These are phyloP conservation scores for Diaporthe australafricana DNA, from an alignment of 2,329 filamentous ascomycete genomes.

Conservation along the genomic window DNA sequence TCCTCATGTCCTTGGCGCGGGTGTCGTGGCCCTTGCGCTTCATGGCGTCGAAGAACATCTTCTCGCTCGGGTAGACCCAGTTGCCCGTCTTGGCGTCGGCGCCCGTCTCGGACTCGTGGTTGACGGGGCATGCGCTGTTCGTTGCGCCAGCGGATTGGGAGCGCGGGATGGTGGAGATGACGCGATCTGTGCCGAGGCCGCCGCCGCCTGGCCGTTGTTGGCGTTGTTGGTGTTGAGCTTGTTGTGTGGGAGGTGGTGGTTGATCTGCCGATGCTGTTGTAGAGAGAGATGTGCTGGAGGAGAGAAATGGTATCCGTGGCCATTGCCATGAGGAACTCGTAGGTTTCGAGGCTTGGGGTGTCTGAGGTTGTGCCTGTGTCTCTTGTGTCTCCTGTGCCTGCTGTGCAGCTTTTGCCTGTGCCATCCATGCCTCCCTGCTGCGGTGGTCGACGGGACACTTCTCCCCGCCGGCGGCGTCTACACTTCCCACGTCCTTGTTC, in stretches of 20 bases:
- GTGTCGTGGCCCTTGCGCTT: conserved; percentile 86
- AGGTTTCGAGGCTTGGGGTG: conserved; percentile 44
- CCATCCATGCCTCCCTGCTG: conserved; percentile 87
- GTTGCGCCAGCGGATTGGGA: conserved; percentile 53
- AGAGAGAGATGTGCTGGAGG: conserved; percentile 44
- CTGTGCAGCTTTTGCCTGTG: conserved; percentile 69
- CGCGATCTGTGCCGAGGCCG: conserved; percentile 73
- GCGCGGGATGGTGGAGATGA: conserved; percentile 83
- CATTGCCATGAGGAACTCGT: conserved; percentile 53
- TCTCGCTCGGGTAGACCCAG: conserved; percentile 97
- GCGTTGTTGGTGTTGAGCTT: conserved; percentile 22
- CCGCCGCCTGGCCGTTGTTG: conserved; percentile 30
- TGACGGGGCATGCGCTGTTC: conserved; percentile 59
- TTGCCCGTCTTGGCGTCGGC: conserved; percentile 79
- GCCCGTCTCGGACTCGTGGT: conserved; percentile 83
- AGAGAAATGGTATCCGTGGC: conserved; percentile 54
- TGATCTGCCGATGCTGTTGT: conserved; percentile 5
- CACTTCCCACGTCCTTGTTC: conserved; percentile 1
- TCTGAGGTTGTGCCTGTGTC: neutral
- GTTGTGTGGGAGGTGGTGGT: conserved; percentile 35
- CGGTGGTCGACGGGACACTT: conserved; percentile 92
- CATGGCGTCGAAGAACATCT: conserved; percentile 98
- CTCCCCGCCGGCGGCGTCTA: conserved; percentile 44
- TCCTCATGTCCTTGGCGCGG: conserved; percentile 81
- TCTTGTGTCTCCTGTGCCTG: conserved; percentile 41